Base-by-base conservation (phyloP, 2,329 filamentous ascomycete species). In the Colletotrichum godetiae region DNA sequence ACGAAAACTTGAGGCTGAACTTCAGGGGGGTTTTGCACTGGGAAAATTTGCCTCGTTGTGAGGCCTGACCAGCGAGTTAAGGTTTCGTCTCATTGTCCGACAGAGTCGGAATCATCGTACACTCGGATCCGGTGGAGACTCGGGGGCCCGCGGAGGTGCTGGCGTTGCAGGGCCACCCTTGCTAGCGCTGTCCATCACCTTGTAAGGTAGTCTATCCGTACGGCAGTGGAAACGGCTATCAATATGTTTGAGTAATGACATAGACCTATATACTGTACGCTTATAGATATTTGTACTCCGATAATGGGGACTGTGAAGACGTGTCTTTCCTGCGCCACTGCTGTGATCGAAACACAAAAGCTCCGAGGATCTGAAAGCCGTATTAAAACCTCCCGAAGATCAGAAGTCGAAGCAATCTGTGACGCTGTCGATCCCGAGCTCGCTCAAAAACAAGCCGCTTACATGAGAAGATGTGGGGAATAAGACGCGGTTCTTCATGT, bases 141-240 rank as follows among this genome's bases (percentile, higher is more conserved):
- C 67, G 70, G 67, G 12, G 35, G 31, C 13, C 70, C 70, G 70
- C 70, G 70, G 70, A 70, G 46, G 53, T 13, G 59, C 55, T n/a
- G 33, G 37, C 10, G 13, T 24, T 46, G 31, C 53, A 33, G 24
- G 53, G 53, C 42, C 27, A 29, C 8, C 53, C 35, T 57, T 66
- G 63, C 53, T 58, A 66, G 60, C 46, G 46, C n/a, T 27, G 7
- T n/a, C 29, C 31, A 53, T 19, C 12, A 53, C 29, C 35, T 12
- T 53, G 27, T 53, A n/a, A n/a, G n/a, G n/a, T n/a, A 31, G 10
- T 35, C n/a, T 33, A 24, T 13, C 15, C 10, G 19, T n/a, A n/a
- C 19, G 42, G 42, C 42, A 49, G 19, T 19, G 19, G 19, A 8
- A 27, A 24, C 13, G 8, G 37, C 29, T 2, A 53, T 52, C 15